Base-by-base conservation (phyloP, 2,329 filamentous ascomycete genomes). In the Gremmenia infestans region DNA sequence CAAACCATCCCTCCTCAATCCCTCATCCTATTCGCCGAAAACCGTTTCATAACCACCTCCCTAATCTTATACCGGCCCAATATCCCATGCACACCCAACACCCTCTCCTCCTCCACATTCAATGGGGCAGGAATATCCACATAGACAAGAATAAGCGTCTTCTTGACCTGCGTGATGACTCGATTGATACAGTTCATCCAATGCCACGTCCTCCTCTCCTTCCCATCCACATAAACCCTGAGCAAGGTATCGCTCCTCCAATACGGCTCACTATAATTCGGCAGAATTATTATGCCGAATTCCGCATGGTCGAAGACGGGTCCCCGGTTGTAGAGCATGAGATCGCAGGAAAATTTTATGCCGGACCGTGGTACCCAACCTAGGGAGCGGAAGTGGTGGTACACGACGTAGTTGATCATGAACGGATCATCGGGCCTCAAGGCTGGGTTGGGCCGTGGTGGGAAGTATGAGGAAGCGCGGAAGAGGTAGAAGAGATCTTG, bases 251-350 rank as follows among this genome's bases (percentile, higher is more conserved):
- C 76, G 45, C 75, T 73, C 5, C 71, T 75, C 91, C 92, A 97
- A 67, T 86, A 85, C 0, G 81, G 68, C 67, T 94, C 77, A 6
- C 74, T 85, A 68, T 95, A 97, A 0, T 91, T 87, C 0, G 94
- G 93, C 3, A 97, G 70, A 42, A 99, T 83, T 23, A 93, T 78
- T 45, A 97, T 75, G 0, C 90, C 92, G 68, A 97, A 99, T 68
- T 97, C 91, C 22, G 94, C 94, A 69, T 99, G 94, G 22, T 91
- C 86, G 71, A 99, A 97, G 0, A 94, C 93, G 0, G 94, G 94
- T 0, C 94, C 94, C 19, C 91, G 87, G 55, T 91, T 86, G 73
- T 99, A 99, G 7, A 99, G 81, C n/a, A 99, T 76, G 76, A 90
- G 97, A 71, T 99, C 94, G 9, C 91, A 89, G 22, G 89, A 90